Percentiles rank a stretch among this genome's conserved stretches.
phyloP scores from a whole-genome alignment of 2,329 filamentous ascomycete genomes.

The Didymella pomorum region DNA sequence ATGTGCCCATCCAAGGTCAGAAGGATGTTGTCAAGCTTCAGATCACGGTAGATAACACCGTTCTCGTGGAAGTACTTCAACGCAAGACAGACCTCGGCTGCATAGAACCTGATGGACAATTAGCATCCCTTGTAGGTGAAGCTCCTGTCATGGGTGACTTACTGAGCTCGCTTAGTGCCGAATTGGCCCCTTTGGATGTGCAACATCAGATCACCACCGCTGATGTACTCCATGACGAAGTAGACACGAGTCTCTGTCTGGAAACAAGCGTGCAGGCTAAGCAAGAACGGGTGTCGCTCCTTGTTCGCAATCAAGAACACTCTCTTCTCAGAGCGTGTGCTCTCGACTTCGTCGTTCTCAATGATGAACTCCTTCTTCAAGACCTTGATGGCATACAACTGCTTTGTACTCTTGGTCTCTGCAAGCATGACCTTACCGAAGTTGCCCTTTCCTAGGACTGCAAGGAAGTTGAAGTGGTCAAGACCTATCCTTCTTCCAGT shows the following conservation, averaged over 20 bases:
- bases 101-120: slow-evolving; percentile 76
- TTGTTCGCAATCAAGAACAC: slow-evolving; percentile 98
- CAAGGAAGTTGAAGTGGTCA: slow-evolving; percentile 99
- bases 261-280: slow-evolving; percentile 96
- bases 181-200: slow-evolving; percentile 98
- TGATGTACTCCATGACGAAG: slow-evolving; percentile 99
- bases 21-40: slow-evolving; percentile 88
- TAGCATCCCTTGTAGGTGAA: slow-evolving; percentile 15
- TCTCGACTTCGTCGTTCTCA: slow-evolving; percentile 98
- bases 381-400: slow-evolving; percentile 97
- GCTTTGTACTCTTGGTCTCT: slow-evolving; percentile 90
- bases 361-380: slow-evolving; percentile 99
- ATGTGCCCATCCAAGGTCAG: slow-evolving; percentile 95
- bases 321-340: slow-evolving; percentile 94
- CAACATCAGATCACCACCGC: slow-evolving; percentile 97
- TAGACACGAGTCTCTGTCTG: slow-evolving; percentile 98
- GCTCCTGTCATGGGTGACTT: slow-evolving; percentile 53
- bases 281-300: slow-evolving; percentile 93
- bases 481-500: slow-evolving; percentile 88
- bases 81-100: slow-evolving; percentile 94
- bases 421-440: slow-evolving; percentile 99
- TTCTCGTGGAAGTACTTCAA: slow-evolving; percentile 99
- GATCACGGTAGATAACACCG: slow-evolving; percentile 91
- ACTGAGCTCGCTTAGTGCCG: slow-evolving; percentile 94
- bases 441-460: slow-evolving; percentile 97